Evolutionary conservation across 495 filamentous ascomycete genomes (phyloP).

Genomic region (Aspergillus funiculosus): DNA sequence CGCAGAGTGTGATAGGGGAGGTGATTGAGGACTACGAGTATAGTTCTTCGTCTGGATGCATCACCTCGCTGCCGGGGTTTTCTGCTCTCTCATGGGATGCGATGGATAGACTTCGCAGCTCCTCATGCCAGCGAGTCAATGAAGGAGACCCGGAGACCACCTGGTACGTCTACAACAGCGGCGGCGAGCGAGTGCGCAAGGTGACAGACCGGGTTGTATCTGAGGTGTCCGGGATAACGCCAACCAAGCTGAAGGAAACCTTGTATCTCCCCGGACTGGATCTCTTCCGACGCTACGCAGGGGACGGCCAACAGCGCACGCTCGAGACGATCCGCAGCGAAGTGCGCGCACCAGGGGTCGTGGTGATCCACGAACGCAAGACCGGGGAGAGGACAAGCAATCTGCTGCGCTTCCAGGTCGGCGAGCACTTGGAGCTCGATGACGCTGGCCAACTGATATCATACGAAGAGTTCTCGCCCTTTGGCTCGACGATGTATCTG

Average conservation of each 20-base stretch:
- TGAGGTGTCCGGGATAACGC: not conserved
- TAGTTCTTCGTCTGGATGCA: conserved; percentile 19
- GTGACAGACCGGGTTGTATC: not conserved
- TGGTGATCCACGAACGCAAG: too few relatives aligned
- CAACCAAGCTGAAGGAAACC: not conserved
- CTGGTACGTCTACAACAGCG: conserved; percentile 26
- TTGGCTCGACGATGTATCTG: conserved; percentile 24
- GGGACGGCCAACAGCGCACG: not conserved
- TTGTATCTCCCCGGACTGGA: not conserved
- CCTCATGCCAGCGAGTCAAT: conserved; percentile 6
- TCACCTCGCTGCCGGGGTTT: conserved; percentile 18
- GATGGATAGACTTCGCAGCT: conserved; percentile 12
- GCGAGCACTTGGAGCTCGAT: conserved; percentile 24
- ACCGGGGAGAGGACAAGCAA: too few relatives aligned
- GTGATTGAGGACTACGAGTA: not conserved
- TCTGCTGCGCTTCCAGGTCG: conserved; percentile 3
- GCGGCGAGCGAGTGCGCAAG: conserved; percentile 25
- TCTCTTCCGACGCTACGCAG: not conserved
- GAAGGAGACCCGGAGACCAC: conserved; percentile 18
- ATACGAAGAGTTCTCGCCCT: conserved; percentile 35
- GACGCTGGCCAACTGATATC: conserved; percentile 22
- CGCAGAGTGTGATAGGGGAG: not conserved
- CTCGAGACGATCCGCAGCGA: not conserved
- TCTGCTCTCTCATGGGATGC: conserved; percentile 21
- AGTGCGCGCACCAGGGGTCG: too few relatives aligned